Evolutionary conservation across 805 yeast genomes (phyloP).

Genomic region (Schizosaccharomyces lindneri): DNA sequence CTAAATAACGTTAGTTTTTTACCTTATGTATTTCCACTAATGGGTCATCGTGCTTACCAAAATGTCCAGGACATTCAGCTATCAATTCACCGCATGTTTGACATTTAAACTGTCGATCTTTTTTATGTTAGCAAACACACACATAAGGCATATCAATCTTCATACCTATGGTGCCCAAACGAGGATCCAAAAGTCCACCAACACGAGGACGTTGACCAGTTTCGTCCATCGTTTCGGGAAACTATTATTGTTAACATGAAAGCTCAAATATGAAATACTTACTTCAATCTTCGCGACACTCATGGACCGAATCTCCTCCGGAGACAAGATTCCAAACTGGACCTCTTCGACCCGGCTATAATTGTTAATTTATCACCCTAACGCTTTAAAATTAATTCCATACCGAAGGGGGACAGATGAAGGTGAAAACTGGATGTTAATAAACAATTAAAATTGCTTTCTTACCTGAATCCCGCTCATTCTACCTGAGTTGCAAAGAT

Average conservation of each 20-base stretch:
- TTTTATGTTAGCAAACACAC: too few relatives aligned
- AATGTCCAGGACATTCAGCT: slow-evolving; percentile 98
- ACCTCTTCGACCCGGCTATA: slow-evolving; percentile 19
- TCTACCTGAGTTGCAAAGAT: slow-evolving; percentile 1
- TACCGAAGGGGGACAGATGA: slow-evolving; percentile 3
- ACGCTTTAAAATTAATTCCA: background rate
- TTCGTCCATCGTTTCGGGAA: slow-evolving; percentile 99
- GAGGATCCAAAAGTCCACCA: slow-evolving; percentile 92
- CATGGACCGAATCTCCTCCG: slow-evolving; percentile 92
- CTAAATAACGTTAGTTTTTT: background rate
- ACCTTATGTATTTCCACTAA: too few relatives aligned
- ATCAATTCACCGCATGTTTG: slow-evolving; percentile 98
- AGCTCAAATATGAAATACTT: background rate
- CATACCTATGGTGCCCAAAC: slow-evolving; percentile 67
- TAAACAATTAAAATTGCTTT: background rate
- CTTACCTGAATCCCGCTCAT: slow-evolving; percentile 1
- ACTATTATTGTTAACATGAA: slow-evolving; percentile 12
- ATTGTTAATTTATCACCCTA: background rate
- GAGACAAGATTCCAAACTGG: slow-evolving; percentile 92
- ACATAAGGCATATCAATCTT: background rate
- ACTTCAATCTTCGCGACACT: slow-evolving; percentile 84
- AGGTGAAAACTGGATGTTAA: background rate
- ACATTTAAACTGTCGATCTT: slow-evolving; percentile 74
- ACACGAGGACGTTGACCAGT: slow-evolving; percentile 82
- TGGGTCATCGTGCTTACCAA: slow-evolving; percentile 18